A percentile compares a stretch with the other conserved stretches of the same genome.
Evolutionary conservation across 2,329 filamentous ascomycete genomes (phyloP).

Genomic region (Beauveria caledonica): DNA sequence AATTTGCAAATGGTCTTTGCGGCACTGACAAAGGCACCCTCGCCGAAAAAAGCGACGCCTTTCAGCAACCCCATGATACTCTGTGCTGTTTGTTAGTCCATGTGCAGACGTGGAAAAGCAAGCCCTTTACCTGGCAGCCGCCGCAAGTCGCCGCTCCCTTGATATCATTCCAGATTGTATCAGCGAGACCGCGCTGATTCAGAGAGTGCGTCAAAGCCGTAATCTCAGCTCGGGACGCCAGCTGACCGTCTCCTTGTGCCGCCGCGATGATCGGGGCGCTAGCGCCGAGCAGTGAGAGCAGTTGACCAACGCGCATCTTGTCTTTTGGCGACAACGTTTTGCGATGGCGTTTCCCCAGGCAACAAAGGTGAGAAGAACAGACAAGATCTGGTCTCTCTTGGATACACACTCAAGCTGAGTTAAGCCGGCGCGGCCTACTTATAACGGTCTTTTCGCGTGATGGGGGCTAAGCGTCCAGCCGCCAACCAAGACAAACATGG

Average conservation of each 20-base stretch:
- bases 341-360: background rate
- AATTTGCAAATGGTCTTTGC: slow-evolving; percentile 25
- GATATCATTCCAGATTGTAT: slow-evolving; percentile 20
- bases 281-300: background rate
- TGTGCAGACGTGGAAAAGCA: background rate
- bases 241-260: background rate
- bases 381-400: background rate
- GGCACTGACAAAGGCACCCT: slow-evolving; percentile 29
- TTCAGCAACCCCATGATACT: slow-evolving; percentile 30
- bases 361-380: background rate
- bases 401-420: too few species aligned
- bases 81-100: slow-evolving; percentile 7
- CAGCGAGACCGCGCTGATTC: slow-evolving; percentile 8
- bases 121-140: slow-evolving; percentile 19
- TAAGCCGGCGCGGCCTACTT: background rate
- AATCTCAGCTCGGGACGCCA: background rate
- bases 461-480: background rate
- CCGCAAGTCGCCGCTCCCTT: slow-evolving; percentile 18
- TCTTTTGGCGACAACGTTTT: background rate
- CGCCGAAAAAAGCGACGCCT: slow-evolving; percentile 33
- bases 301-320: background rate
- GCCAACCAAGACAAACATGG: background rate
- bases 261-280: background rate
- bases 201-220: background rate
- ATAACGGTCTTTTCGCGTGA: background rate